Percentiles rank a stretch among this genome's conserved stretches.
Conservation (phyloP, 225 moss, liverwort and hornwort species). For the Marchantia polymorpha region DNA sequence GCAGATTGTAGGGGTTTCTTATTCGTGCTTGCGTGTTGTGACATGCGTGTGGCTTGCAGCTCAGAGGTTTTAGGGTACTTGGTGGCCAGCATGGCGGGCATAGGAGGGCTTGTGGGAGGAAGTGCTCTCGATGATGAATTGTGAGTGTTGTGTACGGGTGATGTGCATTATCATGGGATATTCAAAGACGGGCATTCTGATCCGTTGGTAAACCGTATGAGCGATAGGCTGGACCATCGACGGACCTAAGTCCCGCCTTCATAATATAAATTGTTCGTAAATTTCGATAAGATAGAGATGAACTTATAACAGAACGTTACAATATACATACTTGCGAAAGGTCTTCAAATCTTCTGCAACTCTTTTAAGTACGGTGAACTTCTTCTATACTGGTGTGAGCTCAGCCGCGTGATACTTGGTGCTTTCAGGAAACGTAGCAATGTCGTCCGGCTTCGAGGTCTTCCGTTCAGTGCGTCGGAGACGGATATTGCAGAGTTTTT, state of each 20-base stretch:
- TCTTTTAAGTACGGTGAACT: background rate
- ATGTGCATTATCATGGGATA: conserved; percentile 77
- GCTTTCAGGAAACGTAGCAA: conserved; percentile 94
- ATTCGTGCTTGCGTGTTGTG: conserved; percentile 50
- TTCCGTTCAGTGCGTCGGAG: conserved; percentile 99
- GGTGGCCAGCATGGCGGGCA: conserved; percentile 99
- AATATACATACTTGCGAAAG: background rate
- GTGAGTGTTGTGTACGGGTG: conserved; percentile 99
- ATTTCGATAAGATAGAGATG: conserved; percentile 23
- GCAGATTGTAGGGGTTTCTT: conserved; percentile 51
- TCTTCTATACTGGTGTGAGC: background rate
- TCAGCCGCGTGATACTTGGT: background rate
- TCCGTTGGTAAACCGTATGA: conserved; percentile 38
- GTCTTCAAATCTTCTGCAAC: background rate
- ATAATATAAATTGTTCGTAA: conserved; percentile 23
- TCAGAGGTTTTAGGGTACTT: conserved; percentile 99
- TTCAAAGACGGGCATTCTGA: conserved; percentile 65
- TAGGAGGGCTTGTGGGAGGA: conserved; percentile 99
- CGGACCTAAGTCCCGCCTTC: conserved; percentile 32
- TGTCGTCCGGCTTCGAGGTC: conserved; percentile 98
- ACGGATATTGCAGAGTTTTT: conserved; percentile 97
- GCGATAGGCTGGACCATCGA: conserved; percentile 29
- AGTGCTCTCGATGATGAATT: conserved; percentile 99
- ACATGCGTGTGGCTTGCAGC: conserved; percentile 99
- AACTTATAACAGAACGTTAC: conserved; percentile 10